These are phyloP conservation scores for Cerioporus squamosus DNA, from an alignment of 1,284 basidiomycete genomes.

Conservation along the genomic window DNA sequence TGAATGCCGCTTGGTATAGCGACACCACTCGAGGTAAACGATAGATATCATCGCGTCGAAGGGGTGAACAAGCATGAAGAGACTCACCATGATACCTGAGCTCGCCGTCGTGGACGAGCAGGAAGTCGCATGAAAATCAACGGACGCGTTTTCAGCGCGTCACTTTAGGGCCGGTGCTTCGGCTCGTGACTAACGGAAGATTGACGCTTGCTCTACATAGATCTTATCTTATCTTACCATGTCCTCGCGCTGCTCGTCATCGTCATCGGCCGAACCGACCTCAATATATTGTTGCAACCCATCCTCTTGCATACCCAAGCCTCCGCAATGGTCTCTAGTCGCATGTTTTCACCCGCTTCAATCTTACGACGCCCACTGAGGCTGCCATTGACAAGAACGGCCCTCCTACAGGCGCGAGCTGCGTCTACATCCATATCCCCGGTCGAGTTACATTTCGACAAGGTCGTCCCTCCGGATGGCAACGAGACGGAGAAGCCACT, in stretches of 20 bases:
- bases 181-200: neutral
- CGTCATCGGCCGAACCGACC: too few relatives aligned
- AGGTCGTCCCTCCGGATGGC: constrained; percentile 43
- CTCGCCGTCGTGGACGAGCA: constrained; percentile 7
- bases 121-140: constrained; percentile 2
- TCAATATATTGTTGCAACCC: too few relatives aligned
- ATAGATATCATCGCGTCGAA: constrained; percentile 62
- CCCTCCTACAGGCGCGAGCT: too few relatives aligned
- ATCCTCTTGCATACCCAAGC: too few relatives aligned
- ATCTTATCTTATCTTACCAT: too few relatives aligned
- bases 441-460: constrained; percentile 48
- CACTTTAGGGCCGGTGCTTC: constrained; percentile 21
- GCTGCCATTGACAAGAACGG: too few relatives aligned
- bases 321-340: too few relatives aligned
- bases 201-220: too few relatives aligned
- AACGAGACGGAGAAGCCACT: constrained; percentile 50
- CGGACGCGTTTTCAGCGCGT: constrained; percentile 16
- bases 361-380: too few relatives aligned
- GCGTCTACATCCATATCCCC: constrained; percentile 20
- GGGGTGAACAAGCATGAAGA: neutral
- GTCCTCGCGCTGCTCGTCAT: too few relatives aligned
- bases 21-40: constrained; percentile 51
- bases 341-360: too few relatives aligned
- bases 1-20: constrained; percentile 52
- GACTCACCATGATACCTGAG: constrained; percentile 22